These are phyloP conservation scores for Scortechinia acanthostroma DNA, from an alignment of 2,329 filamentous ascomycete species.

Conservation along the genomic window DNA sequence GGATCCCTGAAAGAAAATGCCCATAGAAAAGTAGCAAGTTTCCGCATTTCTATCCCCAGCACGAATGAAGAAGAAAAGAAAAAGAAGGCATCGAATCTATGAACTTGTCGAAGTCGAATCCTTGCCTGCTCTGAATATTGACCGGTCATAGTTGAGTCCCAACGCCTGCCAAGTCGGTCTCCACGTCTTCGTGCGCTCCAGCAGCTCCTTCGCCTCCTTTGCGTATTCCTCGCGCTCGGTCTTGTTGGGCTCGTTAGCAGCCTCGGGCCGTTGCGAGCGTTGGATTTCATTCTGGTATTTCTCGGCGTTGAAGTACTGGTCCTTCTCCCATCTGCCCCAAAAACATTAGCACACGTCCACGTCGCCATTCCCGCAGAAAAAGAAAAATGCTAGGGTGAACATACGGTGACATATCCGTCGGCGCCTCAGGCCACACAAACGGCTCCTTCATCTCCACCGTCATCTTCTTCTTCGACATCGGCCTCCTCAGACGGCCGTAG, in stretches of 20 bases:
- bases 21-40: slow-evolving; percentile 4
- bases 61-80: slow-evolving; percentile 4
- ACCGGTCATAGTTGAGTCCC: slow-evolving; percentile 23
- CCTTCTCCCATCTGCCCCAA: slow-evolving; percentile 1
- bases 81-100: slow-evolving; percentile 4
- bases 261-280: slow-evolving; percentile 18
- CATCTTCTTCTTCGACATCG: slow-evolving; percentile 80
- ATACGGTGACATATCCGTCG: slow-evolving; percentile 56
- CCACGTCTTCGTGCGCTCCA: slow-evolving; percentile 57
- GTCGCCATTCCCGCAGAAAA: slow-evolving; percentile 39
- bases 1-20: slow-evolving; percentile 9
- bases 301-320: slow-evolving; percentile 19
- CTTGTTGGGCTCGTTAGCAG: slow-evolving; percentile 13
- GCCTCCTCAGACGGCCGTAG: slow-evolving; percentile 59
- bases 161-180: slow-evolving; percentile 34
- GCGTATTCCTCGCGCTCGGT: slow-evolving; percentile 34
- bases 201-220: slow-evolving; percentile 54
- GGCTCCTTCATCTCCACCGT: slow-evolving; percentile 80
- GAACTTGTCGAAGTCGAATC: slow-evolving; percentile 7
- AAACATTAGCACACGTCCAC: slow-evolving; percentile 28
- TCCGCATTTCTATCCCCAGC: slow-evolving; percentile 5
- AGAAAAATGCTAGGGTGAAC: slow-evolving; percentile 53
- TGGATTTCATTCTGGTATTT: slow-evolving; percentile 24
- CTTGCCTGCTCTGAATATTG: slow-evolving; percentile 9
- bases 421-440: slow-evolving; percentile 78